A percentile compares a stretch with the other conserved stretches of the same genome.
Conservation (phyloP, 345 rosid species). For the Pistacia integerrima region DNA sequence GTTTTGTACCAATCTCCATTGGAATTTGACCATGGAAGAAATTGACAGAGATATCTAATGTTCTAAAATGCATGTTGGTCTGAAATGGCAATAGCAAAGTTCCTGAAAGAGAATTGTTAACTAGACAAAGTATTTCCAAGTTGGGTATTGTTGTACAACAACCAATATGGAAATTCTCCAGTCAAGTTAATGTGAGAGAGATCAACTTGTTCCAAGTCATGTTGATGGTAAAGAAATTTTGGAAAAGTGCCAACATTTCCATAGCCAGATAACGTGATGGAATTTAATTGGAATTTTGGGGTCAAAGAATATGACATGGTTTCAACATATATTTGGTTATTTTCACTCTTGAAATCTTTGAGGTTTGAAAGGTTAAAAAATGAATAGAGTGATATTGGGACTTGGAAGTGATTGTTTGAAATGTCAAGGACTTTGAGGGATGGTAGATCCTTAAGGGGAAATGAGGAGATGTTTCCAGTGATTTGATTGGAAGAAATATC, state of each 20-base stretch:
- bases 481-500: neutral
- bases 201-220: neutral
- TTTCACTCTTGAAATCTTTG: neutral
- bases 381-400: conserved; percentile 17
- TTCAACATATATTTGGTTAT: neutral
- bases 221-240: neutral
- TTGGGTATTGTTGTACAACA: neutral
- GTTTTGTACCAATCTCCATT: neutral
- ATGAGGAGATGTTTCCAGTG: neutral
- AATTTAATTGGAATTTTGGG: neutral
- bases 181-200: neutral
- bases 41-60: conserved; percentile 25
- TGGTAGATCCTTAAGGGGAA: neutral
- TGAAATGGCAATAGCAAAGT: conserved; percentile 10
- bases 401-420: conserved; percentile 10
- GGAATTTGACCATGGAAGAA: neutral
- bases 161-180: conserved; percentile 11
- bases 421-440: neutral
- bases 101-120: conserved; percentile 9
- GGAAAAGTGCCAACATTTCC: neutral
- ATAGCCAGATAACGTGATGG: neutral
- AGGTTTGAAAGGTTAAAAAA: conserved; percentile 14
- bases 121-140: neutral
- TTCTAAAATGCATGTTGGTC: neutral
- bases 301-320: neutral